These are phyloP conservation scores for Colletotrichum cordylinicola DNA, from an alignment of 2,329 filamentous ascomycete species.

Conservation along the genomic window DNA sequence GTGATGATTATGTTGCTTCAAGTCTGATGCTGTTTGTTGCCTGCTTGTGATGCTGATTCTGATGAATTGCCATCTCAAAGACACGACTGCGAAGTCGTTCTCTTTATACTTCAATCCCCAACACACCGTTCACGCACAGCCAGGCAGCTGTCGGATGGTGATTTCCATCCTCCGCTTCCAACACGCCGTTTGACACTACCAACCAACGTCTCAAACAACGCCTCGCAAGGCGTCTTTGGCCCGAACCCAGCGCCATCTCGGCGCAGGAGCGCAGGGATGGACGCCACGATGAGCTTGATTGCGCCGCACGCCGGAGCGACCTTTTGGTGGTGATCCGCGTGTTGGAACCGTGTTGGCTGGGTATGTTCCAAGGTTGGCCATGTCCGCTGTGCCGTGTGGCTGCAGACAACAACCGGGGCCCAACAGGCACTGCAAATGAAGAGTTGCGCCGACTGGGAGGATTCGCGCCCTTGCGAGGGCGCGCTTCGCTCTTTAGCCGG, in stretches of 20 bases:
- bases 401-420: neutral
- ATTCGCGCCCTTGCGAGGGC: neutral
- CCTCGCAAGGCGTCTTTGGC: neutral
- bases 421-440: neutral
- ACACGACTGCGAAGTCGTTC: neutral
- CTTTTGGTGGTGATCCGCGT: neutral
- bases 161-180: neutral
- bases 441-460: neutral
- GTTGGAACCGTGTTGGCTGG: neutral
- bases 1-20: neutral
- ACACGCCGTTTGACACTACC: neutral
- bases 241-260: neutral
- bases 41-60: neutral
- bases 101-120: rapidly evolving
- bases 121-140: neutral
- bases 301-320: neutral
- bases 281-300: neutral
- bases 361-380: neutral
- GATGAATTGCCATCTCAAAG: rapidly evolving
- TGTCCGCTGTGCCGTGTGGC: neutral
- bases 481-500: neutral
- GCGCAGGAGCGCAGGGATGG: neutral
- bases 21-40: neutral
- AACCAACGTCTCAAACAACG: neutral
- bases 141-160: neutral